Conservation (phyloP, 2,329 filamentous ascomycete species). For the Gnomoniopsis smithogilvyi region DNA sequence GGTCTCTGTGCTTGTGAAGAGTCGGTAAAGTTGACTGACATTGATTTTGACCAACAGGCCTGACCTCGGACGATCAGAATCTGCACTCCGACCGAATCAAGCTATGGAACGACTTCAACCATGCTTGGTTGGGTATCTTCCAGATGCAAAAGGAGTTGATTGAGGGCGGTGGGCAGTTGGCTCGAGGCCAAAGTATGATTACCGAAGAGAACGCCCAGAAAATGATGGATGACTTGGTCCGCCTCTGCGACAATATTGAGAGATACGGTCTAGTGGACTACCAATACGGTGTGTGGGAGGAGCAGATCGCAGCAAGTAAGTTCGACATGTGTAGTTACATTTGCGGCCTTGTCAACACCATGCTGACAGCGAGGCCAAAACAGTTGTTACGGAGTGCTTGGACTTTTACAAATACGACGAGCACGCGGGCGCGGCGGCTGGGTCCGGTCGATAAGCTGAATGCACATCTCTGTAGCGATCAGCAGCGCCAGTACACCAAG, state of each 20-base stretch:
- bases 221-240: slow-evolving; percentile 78
- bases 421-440: background rate
- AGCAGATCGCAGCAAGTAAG: slow-evolving; percentile 82
- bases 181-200: slow-evolving; percentile 62
- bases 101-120: slow-evolving; percentile 93
- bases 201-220: slow-evolving; percentile 66
- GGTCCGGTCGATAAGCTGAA: slow-evolving; percentile 1
- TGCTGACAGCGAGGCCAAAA: slow-evolving; percentile 1
- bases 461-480: background rate
- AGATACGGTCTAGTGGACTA: slow-evolving; percentile 95
- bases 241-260: slow-evolving; percentile 82
- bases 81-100: slow-evolving; percentile 74
- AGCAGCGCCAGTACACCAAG: slow-evolving; percentile 14
- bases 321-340: slow-evolving; percentile 20
- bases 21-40: background rate
- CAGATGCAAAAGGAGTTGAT: slow-evolving; percentile 81
- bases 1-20: background rate
- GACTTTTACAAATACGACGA: slow-evolving; percentile 13
- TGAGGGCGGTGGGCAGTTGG: slow-evolving; percentile 53
- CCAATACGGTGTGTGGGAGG: slow-evolving; percentile 94
- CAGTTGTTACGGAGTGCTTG: slow-evolving; percentile 35
- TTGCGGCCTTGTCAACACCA: background rate
- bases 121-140: slow-evolving; percentile 80
- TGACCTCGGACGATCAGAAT: slow-evolving; percentile 77
- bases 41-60: slow-evolving; percentile 50